phyloP scores from a whole-genome alignment of 805 yeast species.

The Limtongia smithiae region DNA sequence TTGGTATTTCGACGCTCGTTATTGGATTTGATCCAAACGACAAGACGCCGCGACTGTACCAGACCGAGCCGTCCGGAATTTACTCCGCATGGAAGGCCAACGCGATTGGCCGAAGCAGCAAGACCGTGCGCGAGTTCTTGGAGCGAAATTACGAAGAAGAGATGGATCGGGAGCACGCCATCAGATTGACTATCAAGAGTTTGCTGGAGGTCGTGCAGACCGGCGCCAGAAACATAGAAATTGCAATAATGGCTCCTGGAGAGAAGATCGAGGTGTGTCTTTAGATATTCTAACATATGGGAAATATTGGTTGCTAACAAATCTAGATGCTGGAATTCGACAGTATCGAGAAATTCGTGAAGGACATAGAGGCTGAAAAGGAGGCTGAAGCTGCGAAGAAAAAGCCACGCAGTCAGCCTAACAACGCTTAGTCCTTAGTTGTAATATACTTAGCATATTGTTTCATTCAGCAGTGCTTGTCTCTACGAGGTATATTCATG shows the following conservation, averaged over 20 bases:
- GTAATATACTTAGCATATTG: no score
- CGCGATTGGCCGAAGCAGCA: conserved; percentile 91
- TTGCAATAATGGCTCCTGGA: conserved; percentile 77
- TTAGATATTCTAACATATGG: background rate
- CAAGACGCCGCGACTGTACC: conserved; percentile 74
- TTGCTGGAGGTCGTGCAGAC: conserved; percentile 95
- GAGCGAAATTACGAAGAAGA: conserved; percentile 75
- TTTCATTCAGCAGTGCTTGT: no score
- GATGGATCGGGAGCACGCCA: conserved; percentile 64
- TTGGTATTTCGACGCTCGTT: conserved; percentile 90
- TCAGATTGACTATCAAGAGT: conserved; percentile 78
- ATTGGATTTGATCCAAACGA: conserved; percentile 94
- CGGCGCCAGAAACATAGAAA: conserved; percentile 94
- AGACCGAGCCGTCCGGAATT: conserved; percentile 97
- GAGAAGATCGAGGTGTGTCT: conserved; percentile 45
- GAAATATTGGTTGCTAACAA: background rate
- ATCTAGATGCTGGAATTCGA: conserved; percentile 53
- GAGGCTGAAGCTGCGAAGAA: conserved; percentile 76
- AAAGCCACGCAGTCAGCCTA: conserved; percentile 37
- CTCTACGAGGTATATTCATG: no score
- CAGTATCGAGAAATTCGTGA: conserved; percentile 69
- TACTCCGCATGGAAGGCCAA: conserved; percentile 98
- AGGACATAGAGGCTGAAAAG: conserved; percentile 82
- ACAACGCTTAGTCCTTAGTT: background rate
- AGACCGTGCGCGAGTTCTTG: conserved; percentile 91